These are phyloP conservation scores for Bonnemaisonia californica DNA, from an alignment of 31 red algal genomes.

Conservation along the genomic window DNA sequence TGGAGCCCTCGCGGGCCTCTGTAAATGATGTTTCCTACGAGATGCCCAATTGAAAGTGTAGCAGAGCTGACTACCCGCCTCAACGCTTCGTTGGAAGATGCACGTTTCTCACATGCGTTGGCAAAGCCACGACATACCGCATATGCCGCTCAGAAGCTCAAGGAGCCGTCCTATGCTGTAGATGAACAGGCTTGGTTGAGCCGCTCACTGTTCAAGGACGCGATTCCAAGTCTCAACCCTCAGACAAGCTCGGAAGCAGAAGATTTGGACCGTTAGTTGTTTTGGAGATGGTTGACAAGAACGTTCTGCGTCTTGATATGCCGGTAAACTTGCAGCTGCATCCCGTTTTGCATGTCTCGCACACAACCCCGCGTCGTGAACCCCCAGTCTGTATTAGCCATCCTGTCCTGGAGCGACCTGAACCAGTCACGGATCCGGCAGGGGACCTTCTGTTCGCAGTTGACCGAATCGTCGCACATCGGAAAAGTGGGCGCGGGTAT, in stretches of 20 bases:
- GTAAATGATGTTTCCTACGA: not conserved
- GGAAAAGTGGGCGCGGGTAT: not conserved
- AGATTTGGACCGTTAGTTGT: not conserved
- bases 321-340: not conserved
- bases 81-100: not conserved
- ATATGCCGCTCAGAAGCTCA: not conserved
- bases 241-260: not conserved
- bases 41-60: not conserved
- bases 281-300: not conserved
- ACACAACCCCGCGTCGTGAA: not conserved
- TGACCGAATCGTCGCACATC: not conserved
- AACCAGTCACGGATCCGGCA: not conserved
- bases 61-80: not conserved
- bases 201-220: conserved; percentile 4
- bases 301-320: not conserved
- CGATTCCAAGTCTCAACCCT: not conserved
- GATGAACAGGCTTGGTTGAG: not conserved
- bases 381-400: not conserved
- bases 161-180: not conserved
- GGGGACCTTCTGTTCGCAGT: not conserved
- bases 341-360: not conserved
- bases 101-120: not conserved
- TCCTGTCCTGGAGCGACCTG: not conserved
- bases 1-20: not conserved
- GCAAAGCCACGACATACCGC: not conserved